Base-by-base conservation (phyloP, 1,284 basidiomycete species). In the Boletus chippewaensis region DNA sequence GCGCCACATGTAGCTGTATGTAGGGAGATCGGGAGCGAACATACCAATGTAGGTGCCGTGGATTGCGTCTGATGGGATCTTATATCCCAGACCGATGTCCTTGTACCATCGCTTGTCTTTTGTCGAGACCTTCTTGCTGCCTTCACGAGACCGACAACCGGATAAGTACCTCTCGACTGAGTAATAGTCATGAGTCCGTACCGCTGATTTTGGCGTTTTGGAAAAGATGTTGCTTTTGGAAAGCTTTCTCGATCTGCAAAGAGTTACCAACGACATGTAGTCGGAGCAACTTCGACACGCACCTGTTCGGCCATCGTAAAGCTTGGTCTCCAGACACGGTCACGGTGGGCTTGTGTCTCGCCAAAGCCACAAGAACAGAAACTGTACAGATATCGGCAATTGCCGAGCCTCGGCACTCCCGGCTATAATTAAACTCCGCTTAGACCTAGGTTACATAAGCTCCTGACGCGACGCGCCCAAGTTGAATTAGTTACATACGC, bases 61-160 rank as follows among this genome's bases (percentile, higher is more conserved):
- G 70, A 99, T 92, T 56, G 96, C 96, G 68, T 98, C 95, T 65
- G 83, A 66, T 54, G 96, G 96, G 51, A 94, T 99, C 84, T 95
- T 95, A 80, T 93, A 96, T 51, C 93, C 94, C 54, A 97, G 79
- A 67, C 94, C 94, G 70, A 96, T 90, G 75, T 97, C 93, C 81
- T 98, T 99, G 80, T 93, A 97, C 96, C 96, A 99, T 72, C 96
- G 81, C 83, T 88, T 95, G 63, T 93, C 89, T 81, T 89, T 97
- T 64, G 92, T 92, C 57, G 86, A 80, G 59, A 92, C 77, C 80
- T 95, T 95, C 80, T 91, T 91, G 62, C 87, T 84, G 65, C 76
- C 89, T 90, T 68, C 50, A 53, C 54, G 56, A 57, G 51, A 51
- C 20, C 29, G 32, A 46, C 29, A 29, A 40, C 39, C 28, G 34